A percentile compares a stretch with the other conserved stretches of the same genome.
These are phyloP conservation scores for Erysimum cheiri DNA, from an alignment of 441 rosid species.

Conservation along the genomic window DNA sequence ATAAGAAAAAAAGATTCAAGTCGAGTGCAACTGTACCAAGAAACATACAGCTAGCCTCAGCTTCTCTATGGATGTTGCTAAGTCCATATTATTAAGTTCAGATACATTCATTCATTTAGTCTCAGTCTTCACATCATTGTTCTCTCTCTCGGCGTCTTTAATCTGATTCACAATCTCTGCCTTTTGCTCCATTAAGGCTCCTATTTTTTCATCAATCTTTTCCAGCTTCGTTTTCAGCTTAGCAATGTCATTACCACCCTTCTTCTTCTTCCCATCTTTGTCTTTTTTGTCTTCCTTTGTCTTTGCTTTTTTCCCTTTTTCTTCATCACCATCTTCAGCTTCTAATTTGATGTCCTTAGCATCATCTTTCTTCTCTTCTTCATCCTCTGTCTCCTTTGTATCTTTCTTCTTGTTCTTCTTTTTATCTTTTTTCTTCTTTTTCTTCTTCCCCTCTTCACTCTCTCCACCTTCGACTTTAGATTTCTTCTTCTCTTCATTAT, in stretches of 20 bases:
- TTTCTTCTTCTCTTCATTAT: slow-evolving; percentile 31
- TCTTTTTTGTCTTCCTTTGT: slow-evolving; percentile 42
- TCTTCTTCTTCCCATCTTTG: slow-evolving; percentile 55
- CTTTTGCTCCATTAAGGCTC: slow-evolving; percentile 56
- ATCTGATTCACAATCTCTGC: slow-evolving; percentile 62
- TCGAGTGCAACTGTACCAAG: not conserved
- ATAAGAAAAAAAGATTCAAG: not conserved
- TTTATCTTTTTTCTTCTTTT: slow-evolving; percentile 16
- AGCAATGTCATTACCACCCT: slow-evolving; percentile 51
- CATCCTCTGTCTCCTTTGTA: slow-evolving; percentile 40
- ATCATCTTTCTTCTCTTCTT: slow-evolving; percentile 32
- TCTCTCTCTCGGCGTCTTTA: slow-evolving; percentile 57
- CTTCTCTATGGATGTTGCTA: not conserved
- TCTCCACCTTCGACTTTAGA: not conserved
- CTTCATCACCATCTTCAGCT: slow-evolving; percentile 38
- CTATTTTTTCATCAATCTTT: slow-evolving; percentile 64
- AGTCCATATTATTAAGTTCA: not conserved
- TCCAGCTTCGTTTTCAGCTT: slow-evolving; percentile 62
- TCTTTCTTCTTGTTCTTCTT: slow-evolving; percentile 28
- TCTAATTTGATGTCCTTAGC: slow-evolving; percentile 41
- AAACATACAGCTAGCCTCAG: slow-evolving; percentile 1
- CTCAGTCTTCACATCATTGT: slow-evolving; percentile 22
- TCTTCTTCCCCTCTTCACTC: slow-evolving; percentile 17
- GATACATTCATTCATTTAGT: not conserved
- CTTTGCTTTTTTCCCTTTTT: slow-evolving; percentile 36